Base-by-base conservation (phyloP, 2,329 filamentous ascomycete species). In the Scortechinia acanthostroma region DNA sequence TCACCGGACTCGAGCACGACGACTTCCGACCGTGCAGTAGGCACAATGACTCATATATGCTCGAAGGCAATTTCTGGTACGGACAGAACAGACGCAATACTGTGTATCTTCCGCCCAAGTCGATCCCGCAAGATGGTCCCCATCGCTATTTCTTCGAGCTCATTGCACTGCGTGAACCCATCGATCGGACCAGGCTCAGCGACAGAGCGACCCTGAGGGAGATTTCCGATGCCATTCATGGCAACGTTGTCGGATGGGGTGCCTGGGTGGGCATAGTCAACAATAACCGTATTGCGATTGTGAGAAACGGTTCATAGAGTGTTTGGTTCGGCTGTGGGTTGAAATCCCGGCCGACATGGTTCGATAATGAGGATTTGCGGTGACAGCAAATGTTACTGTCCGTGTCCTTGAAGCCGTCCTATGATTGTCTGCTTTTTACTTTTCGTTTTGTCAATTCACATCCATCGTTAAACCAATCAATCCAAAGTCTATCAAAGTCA, bases 101-200 rank as follows among this genome's bases (percentile, higher is more conserved):
- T 5, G 10, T 22, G 5, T 43, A 43, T 43, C 6, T 43, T 10
- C 42, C 42, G 5, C 14, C 42, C 10, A 43, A 21, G 10, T 21
- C 42, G 4, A 10, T 43, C 16, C 5, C 19, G 6, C 16, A 21
- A 13, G 16, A 43, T 43, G 42, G 42, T 13, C 19, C 19, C 13
- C 42, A 43, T 43, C 13, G 42, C 16, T 43, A 43, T 22, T 43
- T 43, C 42, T 43, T 43, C 20, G 15, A 19, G 42, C 15, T 43
- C 20, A 22, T 43, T 13, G 42, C 42, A 15, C 20, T 43, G 13
- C 20, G 20, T 21, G 14, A 43, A 17, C 42, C 13, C 10, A 23
- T 43, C 22, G 42, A 43, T 43, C 15, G 6, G 13, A 22, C 5
- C 5, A 23, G n/a, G 6, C 15, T 23, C 5, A 17, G 17, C 5